phyloP scores from a whole-genome alignment of 108 stramenopile genomes.

The Epithemia pelagica region DNA sequence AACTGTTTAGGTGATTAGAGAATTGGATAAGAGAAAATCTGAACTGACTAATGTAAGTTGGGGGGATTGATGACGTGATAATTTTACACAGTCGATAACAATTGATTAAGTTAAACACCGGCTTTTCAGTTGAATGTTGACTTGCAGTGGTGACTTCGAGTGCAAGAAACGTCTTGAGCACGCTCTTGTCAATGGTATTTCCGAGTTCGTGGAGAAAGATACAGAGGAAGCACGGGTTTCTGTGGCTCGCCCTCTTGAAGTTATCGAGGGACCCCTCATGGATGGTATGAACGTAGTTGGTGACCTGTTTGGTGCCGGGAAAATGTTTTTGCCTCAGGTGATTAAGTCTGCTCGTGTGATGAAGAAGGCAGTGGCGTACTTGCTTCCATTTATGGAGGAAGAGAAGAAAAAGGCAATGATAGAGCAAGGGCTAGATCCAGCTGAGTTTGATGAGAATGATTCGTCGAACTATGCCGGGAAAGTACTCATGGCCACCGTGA shows the following conservation, averaged over 20 bases:
- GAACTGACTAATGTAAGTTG: no score
- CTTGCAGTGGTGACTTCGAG: slow-evolving; percentile 72
- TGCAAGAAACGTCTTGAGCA: slow-evolving; percentile 92
- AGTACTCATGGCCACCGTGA: slow-evolving; percentile 96
- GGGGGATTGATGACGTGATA: no score
- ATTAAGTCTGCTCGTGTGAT: slow-evolving; percentile 99
- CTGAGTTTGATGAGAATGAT: slow-evolving; percentile 69
- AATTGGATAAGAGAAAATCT: no score
- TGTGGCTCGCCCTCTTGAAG: slow-evolving; percentile 79
- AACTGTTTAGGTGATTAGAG: no score
- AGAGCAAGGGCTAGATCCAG: slow-evolving; percentile 82
- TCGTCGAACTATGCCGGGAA: slow-evolving; percentile 82
- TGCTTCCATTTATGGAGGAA: slow-evolving; percentile 98
- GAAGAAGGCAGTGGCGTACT: slow-evolving; percentile 99
- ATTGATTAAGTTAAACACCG: no score
- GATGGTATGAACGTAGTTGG: slow-evolving; percentile 99
- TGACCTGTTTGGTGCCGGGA: slow-evolving; percentile 98
- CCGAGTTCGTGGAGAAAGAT: slow-evolving; percentile 86
- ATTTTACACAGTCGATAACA: no score
- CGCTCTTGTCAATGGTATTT: slow-evolving; percentile 96
- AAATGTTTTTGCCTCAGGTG: slow-evolving; percentile 99
- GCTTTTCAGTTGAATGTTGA: no score
- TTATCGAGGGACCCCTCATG: slow-evolving; percentile 99
- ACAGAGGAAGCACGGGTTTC: slow-evolving; percentile 82
- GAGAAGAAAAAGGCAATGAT: slow-evolving; percentile 90